phyloP scores from a whole-genome alignment of 768 basidiomycete species.

The Tylopilus vinaceipallidus region DNA sequence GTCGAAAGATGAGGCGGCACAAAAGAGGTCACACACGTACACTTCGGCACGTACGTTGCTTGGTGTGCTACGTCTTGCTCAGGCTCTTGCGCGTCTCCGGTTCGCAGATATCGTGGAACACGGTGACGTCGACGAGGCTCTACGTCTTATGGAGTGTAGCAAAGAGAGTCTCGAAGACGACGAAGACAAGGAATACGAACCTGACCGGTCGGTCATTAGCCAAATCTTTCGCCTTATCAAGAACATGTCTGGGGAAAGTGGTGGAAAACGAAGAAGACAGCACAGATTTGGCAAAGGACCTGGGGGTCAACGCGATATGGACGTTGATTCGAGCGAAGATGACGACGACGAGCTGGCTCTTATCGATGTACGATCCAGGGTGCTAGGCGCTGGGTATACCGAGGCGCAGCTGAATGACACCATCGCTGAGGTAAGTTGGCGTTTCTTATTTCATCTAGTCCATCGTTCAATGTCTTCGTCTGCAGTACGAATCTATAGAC shows the following conservation, averaged over 20 bases:
- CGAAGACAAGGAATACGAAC: constrained; percentile 62
- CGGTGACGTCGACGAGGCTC: constrained; percentile 92
- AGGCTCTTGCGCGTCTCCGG: constrained; percentile 90
- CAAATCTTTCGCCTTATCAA: constrained; percentile 92
- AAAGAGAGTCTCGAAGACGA: constrained; percentile 90
- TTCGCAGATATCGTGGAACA: constrained; percentile 78
- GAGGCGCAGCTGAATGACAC: constrained; percentile 89
- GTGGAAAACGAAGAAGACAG: constrained; percentile 38
- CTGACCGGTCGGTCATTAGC: constrained; percentile 76
- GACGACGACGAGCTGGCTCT: constrained; percentile 74
- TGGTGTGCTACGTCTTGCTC: constrained; percentile 89
- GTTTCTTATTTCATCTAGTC: neutral
- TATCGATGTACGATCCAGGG: constrained; percentile 83
- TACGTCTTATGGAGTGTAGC: constrained; percentile 95
- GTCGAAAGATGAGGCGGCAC: constrained; percentile 85
- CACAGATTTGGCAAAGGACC: constrained; percentile 68
- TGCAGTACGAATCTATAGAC: constrained; percentile 84
- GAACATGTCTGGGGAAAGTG: constrained; percentile 61
- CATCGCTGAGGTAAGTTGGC: constrained; percentile 62
- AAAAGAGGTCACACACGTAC: constrained; percentile 89
- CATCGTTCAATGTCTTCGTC: constrained; percentile 9
- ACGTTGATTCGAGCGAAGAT: constrained; percentile 66
- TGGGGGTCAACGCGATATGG: constrained; percentile 67
- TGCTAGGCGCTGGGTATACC: constrained; percentile 85
- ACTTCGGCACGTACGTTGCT: constrained; percentile 95